Percentiles rank a stretch among this genome's conserved stretches.
Conservation (phyloP, 495 filamentous ascomycete genomes). For the Penicillium canariense region DNA sequence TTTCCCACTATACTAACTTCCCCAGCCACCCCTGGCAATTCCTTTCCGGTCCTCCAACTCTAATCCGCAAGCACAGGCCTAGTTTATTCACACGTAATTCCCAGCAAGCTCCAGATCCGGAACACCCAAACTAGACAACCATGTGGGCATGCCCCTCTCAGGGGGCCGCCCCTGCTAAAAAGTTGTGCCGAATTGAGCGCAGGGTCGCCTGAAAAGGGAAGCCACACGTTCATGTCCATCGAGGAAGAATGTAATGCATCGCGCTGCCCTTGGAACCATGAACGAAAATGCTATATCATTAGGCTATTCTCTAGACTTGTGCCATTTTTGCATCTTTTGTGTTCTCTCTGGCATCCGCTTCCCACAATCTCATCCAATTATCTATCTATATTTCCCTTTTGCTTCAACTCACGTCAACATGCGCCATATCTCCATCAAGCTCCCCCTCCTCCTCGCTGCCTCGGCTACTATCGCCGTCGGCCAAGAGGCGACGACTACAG, state of each 20-base stretch:
- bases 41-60: neutral
- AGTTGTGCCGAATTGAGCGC: neutral
- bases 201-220: neutral
- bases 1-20: neutral
- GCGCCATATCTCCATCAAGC: neutral
- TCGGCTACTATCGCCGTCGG: slow-evolving; percentile 4
- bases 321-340: neutral
- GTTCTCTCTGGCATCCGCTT: neutral
- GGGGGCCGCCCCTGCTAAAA: neutral
- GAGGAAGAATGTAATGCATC: neutral
- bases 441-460: slow-evolving; percentile 4
- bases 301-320: neutral
- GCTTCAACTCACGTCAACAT: slow-evolving; percentile 2
- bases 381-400: neutral
- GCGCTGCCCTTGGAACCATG: neutral
- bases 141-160: neutral
- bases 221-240: neutral
- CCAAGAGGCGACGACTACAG: slow-evolving; percentile 1
- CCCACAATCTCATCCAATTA: neutral
- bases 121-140: neutral
- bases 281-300: neutral
- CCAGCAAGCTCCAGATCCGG: neutral
- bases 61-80: neutral
- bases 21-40: neutral
- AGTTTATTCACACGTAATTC: neutral